phyloP scores from a whole-genome alignment of 1,139 yeast species.

The Yamadazyma jaroonii region DNA sequence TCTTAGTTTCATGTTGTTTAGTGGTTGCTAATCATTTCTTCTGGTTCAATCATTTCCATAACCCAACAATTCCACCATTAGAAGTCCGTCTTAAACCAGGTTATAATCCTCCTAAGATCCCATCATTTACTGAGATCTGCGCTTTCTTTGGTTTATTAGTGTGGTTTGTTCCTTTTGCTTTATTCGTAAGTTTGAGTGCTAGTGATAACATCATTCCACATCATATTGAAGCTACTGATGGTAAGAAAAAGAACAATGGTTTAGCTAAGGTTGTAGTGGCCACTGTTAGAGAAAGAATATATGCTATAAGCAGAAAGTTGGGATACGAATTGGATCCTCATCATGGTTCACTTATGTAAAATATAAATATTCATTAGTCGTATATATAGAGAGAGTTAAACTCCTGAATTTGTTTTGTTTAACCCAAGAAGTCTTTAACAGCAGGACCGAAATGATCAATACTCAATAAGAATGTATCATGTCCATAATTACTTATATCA shows the following conservation, averaged over 20 bases:
- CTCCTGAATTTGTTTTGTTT: too few species aligned
- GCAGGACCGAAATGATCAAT: slow-evolving; percentile 79
- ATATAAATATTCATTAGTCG: slow-evolving; percentile 1
- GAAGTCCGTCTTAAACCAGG: slow-evolving; percentile 55
- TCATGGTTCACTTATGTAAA: slow-evolving; percentile 47
- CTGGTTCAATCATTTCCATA: slow-evolving; percentile 87
- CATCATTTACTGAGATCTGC: slow-evolving; percentile 84
- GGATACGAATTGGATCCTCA: slow-evolving; percentile 67
- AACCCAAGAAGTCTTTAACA: slow-evolving; percentile 55
- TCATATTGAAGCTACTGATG: slow-evolving; percentile 37
- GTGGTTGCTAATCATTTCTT: slow-evolving; percentile 80
- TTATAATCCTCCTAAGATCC: slow-evolving; percentile 66
- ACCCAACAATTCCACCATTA: slow-evolving; percentile 58
- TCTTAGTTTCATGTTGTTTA: slow-evolving; percentile 66
- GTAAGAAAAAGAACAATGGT: slow-evolving; percentile 31
- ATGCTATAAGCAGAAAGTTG: slow-evolving; percentile 45
- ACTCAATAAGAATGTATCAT: slow-evolving; percentile 82
- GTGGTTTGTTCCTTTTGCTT: slow-evolving; percentile 92
- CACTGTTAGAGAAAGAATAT: slow-evolving; percentile 47
- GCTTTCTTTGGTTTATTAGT: slow-evolving; percentile 91
- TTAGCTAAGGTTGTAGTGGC: slow-evolving; percentile 62
- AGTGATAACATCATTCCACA: slow-evolving; percentile 85
- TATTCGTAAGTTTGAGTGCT: slow-evolving; percentile 90
- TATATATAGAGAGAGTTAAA: slow-evolving; percentile 1
- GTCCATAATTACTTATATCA: slow-evolving; percentile 80